phyloP scores from a whole-genome alignment of 2,329 filamentous ascomycete genomes.

The Epicoccum nigrum region DNA sequence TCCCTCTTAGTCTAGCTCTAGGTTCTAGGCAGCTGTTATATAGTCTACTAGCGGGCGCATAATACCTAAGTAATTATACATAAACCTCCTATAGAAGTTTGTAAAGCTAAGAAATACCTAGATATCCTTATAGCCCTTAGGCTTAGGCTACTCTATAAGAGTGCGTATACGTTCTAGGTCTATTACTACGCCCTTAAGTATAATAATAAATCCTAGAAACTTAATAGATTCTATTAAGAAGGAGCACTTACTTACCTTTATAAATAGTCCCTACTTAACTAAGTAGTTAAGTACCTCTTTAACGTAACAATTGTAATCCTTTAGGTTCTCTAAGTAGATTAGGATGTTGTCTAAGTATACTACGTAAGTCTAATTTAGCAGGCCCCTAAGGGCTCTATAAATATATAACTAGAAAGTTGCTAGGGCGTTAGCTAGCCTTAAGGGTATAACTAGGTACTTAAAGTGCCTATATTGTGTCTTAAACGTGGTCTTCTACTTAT shows the following conservation, averaged over 20 bases:
- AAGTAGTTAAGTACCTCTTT: too few relatives aligned
- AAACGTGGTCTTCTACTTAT: slow-evolving; percentile 44
- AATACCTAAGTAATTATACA: too few relatives aligned
- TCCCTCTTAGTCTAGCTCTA: too few relatives aligned
- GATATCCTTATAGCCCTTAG: not conserved
- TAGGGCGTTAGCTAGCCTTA: slow-evolving; percentile 30
- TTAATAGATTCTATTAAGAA: too few relatives aligned
- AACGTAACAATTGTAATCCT: too few relatives aligned
- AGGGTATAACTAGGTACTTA: slow-evolving; percentile 41
- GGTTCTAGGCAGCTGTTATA: too few relatives aligned
- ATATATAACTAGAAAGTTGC: slow-evolving; percentile 1
- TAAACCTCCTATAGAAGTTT: too few relatives aligned
- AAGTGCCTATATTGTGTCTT: slow-evolving; percentile 11
- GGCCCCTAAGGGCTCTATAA: not conserved
- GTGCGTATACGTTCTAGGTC: not conserved
- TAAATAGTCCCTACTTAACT: too few relatives aligned
- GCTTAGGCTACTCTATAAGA: not conserved
- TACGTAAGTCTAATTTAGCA: not conserved
- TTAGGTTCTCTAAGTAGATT: not conserved
- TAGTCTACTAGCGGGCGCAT: too few relatives aligned
- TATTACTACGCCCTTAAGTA: not conserved
- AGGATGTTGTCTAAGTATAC: slow-evolving; percentile 6
- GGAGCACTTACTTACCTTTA: too few relatives aligned
- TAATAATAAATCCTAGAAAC: not conserved
- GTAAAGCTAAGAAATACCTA: too few relatives aligned